Evolutionary conservation across 352 stramenopile genomes (phyloP), one percentile per base, ranked within the genome.

Genomic region (Thalassiosira exigua): DNA sequence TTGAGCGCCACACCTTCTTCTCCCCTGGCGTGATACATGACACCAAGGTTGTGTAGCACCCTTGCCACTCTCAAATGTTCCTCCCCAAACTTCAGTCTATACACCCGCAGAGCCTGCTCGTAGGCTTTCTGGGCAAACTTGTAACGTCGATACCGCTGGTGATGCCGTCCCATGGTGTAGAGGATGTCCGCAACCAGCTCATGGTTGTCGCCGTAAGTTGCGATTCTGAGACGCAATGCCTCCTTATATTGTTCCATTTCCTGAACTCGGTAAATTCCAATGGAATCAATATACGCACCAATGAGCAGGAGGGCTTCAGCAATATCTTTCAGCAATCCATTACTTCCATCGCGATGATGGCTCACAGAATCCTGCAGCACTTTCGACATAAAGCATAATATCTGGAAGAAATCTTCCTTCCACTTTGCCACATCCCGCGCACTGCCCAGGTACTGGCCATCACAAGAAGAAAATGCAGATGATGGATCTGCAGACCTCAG

Each of bases 71-170:
- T 48, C 24, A 54, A 30, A 59, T 78, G 29, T 41, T 85, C 66
- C 21, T 73, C 68, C 3, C 77, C 77, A 39, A 78, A 56, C 26
- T 48, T 74, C 24, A 39, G 41, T 32, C 79, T 81, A 56, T 93
- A 94, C 29, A 86, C 69, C 27, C 83, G 58, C 29, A 91, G 54
- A 36, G 89, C 78, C 29, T 79, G 52, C 32, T 86, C 56, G 21
- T 91, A 94, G 19, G 78, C 66, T 46, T 89, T 89, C 36, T 81
- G 39, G 4, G 48, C 69, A 76, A 91, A 89, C 21, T 51, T 60
- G 27, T 66, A 75, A 39, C 58, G 64, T 26, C 59, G 33, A 21
- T 64, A 81, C 22, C 77, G 33, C 61, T 85, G 77, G 33, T 85
- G 70, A 42, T 76, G 68, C 22, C 77, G 79, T 2, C 77, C 77